A percentile compares a stretch with the other conserved stretches of the same genome.
These are phyloP conservation scores for Vigna mungo DNA, from an alignment of 306 rosid species.

Conservation along the genomic window DNA sequence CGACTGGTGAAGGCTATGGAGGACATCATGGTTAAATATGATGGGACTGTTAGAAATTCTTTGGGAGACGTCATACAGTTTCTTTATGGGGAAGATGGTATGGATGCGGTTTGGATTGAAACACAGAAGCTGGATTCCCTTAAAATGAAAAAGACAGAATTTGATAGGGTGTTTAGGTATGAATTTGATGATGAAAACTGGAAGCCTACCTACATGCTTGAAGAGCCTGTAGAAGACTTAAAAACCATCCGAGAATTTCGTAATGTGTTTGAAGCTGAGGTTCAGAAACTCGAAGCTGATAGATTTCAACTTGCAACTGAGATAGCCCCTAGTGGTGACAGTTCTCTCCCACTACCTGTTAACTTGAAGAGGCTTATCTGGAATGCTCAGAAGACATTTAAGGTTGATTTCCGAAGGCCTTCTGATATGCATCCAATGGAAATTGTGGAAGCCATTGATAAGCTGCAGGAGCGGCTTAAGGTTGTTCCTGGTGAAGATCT, in stretches of 20 bases:
- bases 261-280: conserved; percentile 97
- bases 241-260: conserved; percentile 96
- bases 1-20: conserved; percentile 99
- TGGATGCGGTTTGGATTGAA: conserved; percentile 99
- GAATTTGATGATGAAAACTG: conserved; percentile 94
- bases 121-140: conserved; percentile 92
- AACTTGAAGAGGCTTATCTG: conserved; percentile 96
- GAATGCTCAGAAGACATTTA: conserved; percentile 97
- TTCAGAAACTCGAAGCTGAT: conserved; percentile 85
- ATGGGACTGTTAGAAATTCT: conserved; percentile 97
- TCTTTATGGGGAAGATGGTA: conserved; percentile 98
- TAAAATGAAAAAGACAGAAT: conserved; percentile 89
- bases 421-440: conserved; percentile 99
- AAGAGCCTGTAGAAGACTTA: conserved; percentile 93
- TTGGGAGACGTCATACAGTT: conserved; percentile 98
- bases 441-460: conserved; percentile 98
- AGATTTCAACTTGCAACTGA: conserved; percentile 89
- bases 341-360: conserved; percentile 92
- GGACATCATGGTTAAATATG: conserved; percentile 99
- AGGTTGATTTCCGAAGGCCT: conserved; percentile 92
- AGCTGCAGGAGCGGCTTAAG: conserved; percentile 94
- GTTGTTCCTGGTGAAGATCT: conserved; percentile 97
- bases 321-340: conserved; percentile 86
- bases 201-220: conserved; percentile 96
- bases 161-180: conserved; percentile 80